Percentiles rank a stretch among this genome's conserved stretches.
These are phyloP conservation scores for Stephania cephalantha DNA, from an alignment of 164 flowering plant genomes.

Conservation along the genomic window DNA sequence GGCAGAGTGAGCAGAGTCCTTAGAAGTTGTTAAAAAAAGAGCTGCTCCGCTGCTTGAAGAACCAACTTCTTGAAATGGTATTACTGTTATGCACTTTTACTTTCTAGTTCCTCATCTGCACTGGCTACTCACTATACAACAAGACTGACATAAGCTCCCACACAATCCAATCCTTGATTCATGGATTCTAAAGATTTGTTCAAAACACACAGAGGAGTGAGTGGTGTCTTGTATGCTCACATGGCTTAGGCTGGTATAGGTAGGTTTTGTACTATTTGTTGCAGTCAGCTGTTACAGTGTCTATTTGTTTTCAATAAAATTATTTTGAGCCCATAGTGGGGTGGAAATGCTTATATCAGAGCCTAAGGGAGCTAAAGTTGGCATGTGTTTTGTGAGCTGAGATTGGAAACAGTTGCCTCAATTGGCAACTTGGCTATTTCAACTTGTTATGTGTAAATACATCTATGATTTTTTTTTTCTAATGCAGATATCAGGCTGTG, in stretches of 20 bases:
- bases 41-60: not conserved
- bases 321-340: not conserved
- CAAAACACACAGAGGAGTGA: not conserved
- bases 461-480: no score
- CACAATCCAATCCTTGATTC: not conserved
- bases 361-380: not conserved
- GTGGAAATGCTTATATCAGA: not conserved
- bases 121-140: not conserved
- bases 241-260: constrained; percentile 1
- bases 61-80: not conserved
- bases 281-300: not conserved
- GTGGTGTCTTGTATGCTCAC: not conserved
- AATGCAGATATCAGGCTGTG: not conserved
- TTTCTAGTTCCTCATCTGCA: not conserved
- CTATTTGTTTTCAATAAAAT: not conserved
- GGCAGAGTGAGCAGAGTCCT: not conserved
- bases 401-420: not conserved
- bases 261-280: constrained; percentile 6
- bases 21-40: not conserved
- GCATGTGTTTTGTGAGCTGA: not conserved
- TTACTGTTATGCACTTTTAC: not conserved
- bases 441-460: no score
- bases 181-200: not conserved
- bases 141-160: not conserved
- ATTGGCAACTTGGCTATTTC: not conserved